These are phyloP conservation scores for Mycena epipterygia DNA, from an alignment of 768 basidiomycete species.

Conservation along the genomic window DNA sequence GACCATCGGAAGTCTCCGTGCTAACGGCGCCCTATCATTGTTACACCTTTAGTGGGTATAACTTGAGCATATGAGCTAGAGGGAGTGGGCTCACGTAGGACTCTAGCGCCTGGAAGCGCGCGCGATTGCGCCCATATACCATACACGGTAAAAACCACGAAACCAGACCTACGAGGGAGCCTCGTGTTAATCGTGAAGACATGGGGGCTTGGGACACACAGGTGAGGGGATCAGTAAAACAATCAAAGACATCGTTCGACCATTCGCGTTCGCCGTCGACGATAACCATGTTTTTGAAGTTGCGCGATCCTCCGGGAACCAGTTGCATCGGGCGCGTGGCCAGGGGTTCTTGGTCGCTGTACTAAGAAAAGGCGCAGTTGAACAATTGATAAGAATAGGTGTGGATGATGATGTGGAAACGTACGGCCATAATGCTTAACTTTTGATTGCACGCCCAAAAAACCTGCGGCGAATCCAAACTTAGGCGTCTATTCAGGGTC, in stretches of 20 bases:
- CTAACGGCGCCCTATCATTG: conserved; percentile 8
- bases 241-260: conserved; percentile 22
- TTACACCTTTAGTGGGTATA: not conserved
- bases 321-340: conserved; percentile 16
- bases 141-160: conserved; percentile 22
- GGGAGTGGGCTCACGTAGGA: not conserved
- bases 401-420: too few species aligned
- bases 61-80: not conserved
- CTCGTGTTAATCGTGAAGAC: not conserved
- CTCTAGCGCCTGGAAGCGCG: conserved; percentile 25
- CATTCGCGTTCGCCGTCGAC: conserved; percentile 30
- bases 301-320: conserved; percentile 13
- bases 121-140: conserved; percentile 27
- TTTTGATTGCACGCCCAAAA: too few species aligned
- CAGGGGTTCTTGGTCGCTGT: conserved; percentile 18
- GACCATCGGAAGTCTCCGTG: conserved; percentile 12
- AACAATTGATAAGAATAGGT: too few species aligned
- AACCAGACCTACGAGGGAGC: conserved; percentile 2
- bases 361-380: too few species aligned
- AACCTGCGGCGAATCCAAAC: too few species aligned
- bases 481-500: too few species aligned
- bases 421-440: too few species aligned
- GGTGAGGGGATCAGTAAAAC: conserved; percentile 23
- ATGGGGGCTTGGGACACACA: not conserved
- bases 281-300: conserved; percentile 17